These are phyloP conservation scores for Talaromyces verruculosus DNA, from an alignment of 2,329 filamentous ascomycete species.

Conservation along the genomic window DNA sequence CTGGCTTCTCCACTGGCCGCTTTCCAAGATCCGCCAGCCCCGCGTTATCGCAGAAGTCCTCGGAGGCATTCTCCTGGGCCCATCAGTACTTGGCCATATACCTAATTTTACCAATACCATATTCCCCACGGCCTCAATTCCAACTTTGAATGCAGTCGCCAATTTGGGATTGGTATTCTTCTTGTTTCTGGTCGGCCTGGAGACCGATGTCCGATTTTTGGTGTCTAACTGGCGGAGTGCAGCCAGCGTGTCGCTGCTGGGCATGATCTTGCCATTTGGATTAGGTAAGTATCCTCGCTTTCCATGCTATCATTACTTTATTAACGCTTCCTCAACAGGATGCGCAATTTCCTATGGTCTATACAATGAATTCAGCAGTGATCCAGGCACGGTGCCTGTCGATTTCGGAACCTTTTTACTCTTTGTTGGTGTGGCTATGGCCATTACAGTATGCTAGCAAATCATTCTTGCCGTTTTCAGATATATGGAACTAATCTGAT, in stretches of 20 bases:
- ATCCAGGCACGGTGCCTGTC: conserved; percentile 57
- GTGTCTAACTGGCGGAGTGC: conserved; percentile 78
- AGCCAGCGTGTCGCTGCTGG: conserved; percentile 71
- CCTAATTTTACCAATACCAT: conserved; percentile 74
- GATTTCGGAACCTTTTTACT: conserved; percentile 64
- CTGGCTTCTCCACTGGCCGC: conserved; percentile 71
- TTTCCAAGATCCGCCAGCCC: conserved; percentile 74
- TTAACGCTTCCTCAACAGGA: conserved; percentile 45
- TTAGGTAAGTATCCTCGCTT: conserved; percentile 39
- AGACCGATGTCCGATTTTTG: conserved; percentile 78
- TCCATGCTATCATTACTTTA: background rate
- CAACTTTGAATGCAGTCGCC: conserved; percentile 72
- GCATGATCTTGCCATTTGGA: conserved; percentile 80
- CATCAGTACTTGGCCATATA: conserved; percentile 83
- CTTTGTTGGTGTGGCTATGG: conserved; percentile 90
- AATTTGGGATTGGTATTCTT: conserved; percentile 83
- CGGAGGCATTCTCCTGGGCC: conserved; percentile 80
- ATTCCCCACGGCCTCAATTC: conserved; percentile 73
- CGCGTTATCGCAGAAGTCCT: conserved; percentile 83
- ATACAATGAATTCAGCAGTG: conserved; percentile 68
- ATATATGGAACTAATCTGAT: conserved; percentile 16
- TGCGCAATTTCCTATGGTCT: conserved; percentile 78
- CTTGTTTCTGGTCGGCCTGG: conserved; percentile 82
- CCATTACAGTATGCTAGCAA: conserved; percentile 67
- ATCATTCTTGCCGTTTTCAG: background rate